phyloP scores from a whole-genome alignment of 495 filamentous ascomycete genomes.

The Neurospora hispaniola region DNA sequence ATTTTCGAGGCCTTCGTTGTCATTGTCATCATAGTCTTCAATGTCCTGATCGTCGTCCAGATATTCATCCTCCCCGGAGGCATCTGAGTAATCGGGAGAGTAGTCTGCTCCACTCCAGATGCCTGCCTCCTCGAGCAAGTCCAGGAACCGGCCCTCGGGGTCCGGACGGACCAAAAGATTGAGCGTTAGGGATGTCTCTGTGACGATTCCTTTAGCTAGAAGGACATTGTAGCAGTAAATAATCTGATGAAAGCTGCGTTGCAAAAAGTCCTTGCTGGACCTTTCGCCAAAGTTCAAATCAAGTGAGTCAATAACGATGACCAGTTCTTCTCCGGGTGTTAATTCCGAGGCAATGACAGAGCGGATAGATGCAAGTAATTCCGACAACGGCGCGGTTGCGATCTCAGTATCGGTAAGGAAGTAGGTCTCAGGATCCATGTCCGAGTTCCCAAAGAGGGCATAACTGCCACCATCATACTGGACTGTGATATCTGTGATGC shows the following conservation, averaged over 20 bases:
- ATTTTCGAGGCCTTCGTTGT: constrained; percentile 6
- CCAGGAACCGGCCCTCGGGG: constrained; percentile 17
- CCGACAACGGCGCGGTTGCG: constrained; percentile 43
- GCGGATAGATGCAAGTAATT: constrained; percentile 55
- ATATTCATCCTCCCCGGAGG: constrained; percentile 4
- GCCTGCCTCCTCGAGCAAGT: constrained; percentile 13
- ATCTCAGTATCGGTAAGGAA: constrained; percentile 61
- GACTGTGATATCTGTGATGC: constrained; percentile 42
- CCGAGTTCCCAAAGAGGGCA: constrained; percentile 55
- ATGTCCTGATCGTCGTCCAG: neutral
- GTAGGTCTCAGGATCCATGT: constrained; percentile 57
- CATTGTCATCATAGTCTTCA: neutral
- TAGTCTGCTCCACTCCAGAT: constrained; percentile 1
- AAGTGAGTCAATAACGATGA: constrained; percentile 55
- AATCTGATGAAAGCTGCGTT: constrained; percentile 37
- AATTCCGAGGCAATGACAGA: constrained; percentile 58
- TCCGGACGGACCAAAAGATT: constrained; percentile 15
- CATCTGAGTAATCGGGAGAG: constrained; percentile 2
- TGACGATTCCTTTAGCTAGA: constrained; percentile 10
- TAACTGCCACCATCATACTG: constrained; percentile 59
- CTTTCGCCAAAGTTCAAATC: constrained; percentile 59
- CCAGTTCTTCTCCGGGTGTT: constrained; percentile 54
- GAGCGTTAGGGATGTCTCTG: constrained; percentile 20
- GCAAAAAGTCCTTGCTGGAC: constrained; percentile 17
- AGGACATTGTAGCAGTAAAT: constrained; percentile 12